Evolutionary conservation across 1,139 yeast species (phyloP).

Genomic region (Yamadazyma sp.): DNA sequence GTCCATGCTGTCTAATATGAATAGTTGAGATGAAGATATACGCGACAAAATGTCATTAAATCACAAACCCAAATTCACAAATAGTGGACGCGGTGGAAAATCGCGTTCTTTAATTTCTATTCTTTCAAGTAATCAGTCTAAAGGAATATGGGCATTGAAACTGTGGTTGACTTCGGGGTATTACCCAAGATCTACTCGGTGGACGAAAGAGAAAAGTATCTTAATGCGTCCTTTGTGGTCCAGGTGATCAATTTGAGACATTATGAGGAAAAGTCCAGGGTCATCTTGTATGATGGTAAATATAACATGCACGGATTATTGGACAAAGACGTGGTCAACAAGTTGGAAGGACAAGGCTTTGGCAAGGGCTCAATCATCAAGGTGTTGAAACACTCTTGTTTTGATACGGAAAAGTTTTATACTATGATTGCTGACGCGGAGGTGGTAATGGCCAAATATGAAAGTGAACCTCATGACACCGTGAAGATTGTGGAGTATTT

Average conservation of each 20-base stretch:
- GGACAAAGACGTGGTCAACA: conserved; percentile 56
- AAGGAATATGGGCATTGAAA: conserved; percentile 8
- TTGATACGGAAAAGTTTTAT: conserved; percentile 52
- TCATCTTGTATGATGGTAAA: conserved; percentile 65
- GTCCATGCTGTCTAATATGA: conserved; percentile 7
- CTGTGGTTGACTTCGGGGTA: conserved; percentile 23
- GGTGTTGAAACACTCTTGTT: conserved; percentile 46
- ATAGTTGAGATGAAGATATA: neutral
- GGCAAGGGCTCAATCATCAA: conserved; percentile 32
- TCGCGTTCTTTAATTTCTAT: conserved; percentile 1
- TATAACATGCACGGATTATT: conserved; percentile 64
- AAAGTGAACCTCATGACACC: conserved; percentile 38
- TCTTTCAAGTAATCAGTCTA: neutral
- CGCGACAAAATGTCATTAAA: neutral
- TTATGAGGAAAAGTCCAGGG: conserved; percentile 46
- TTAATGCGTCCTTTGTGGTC: conserved; percentile 33
- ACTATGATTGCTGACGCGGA: conserved; percentile 54
- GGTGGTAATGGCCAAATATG: conserved; percentile 41
- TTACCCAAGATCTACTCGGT: conserved; percentile 28
- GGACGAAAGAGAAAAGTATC: conserved; percentile 22
- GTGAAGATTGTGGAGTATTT: conserved; percentile 54
- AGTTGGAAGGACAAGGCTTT: conserved; percentile 48
- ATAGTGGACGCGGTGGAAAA: neutral
- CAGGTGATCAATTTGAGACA: conserved; percentile 50
- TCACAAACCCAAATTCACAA: neutral